Conservation (phyloP, 1,284 basidiomycete species). For the Ceratobasidium sp. region DNA sequence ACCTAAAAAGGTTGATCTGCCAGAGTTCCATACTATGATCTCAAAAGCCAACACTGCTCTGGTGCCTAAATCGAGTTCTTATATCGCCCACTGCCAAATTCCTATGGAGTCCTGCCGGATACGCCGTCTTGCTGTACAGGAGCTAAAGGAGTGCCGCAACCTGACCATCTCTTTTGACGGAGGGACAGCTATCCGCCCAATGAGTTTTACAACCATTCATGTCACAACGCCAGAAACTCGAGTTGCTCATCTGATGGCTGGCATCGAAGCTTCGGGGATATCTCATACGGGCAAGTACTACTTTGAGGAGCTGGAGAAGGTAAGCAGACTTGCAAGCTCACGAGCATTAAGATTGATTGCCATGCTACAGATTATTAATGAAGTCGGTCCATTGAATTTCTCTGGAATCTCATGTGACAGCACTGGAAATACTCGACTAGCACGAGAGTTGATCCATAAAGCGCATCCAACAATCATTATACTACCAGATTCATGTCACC, state of each 20-base stretch:
- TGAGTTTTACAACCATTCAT: slow-evolving; percentile 54
- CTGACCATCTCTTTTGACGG: slow-evolving; percentile 52
- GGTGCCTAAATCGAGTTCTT: slow-evolving; percentile 3
- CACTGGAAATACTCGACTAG: slow-evolving; percentile 56
- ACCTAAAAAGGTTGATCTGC: background rate
- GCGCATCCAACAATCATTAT: slow-evolving; percentile 54
- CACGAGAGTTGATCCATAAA: slow-evolving; percentile 50
- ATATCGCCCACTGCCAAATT: slow-evolving; percentile 5
- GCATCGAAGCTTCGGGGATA: slow-evolving; percentile 46
- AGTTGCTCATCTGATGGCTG: slow-evolving; percentile 51
- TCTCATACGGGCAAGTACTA: slow-evolving; percentile 45
- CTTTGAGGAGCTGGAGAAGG: slow-evolving; percentile 33
- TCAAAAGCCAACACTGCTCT: background rate
- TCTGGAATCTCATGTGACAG: slow-evolving; percentile 55
- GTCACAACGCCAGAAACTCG: slow-evolving; percentile 51
- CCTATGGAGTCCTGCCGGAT: slow-evolving; percentile 16
- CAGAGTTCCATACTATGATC: slow-evolving; percentile 15
- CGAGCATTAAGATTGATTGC: slow-evolving; percentile 35
- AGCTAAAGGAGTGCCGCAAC: slow-evolving; percentile 40
- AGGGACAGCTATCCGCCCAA: slow-evolving; percentile 46
- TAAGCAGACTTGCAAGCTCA: background rate
- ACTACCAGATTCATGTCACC: slow-evolving; percentile 56
- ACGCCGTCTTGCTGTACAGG: background rate
- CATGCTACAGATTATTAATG: slow-evolving; percentile 52
- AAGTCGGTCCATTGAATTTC: slow-evolving; percentile 53